phyloP scores from a whole-genome alignment of 2,329 filamentous ascomycete genomes.

The Gremmenia infestans region DNA sequence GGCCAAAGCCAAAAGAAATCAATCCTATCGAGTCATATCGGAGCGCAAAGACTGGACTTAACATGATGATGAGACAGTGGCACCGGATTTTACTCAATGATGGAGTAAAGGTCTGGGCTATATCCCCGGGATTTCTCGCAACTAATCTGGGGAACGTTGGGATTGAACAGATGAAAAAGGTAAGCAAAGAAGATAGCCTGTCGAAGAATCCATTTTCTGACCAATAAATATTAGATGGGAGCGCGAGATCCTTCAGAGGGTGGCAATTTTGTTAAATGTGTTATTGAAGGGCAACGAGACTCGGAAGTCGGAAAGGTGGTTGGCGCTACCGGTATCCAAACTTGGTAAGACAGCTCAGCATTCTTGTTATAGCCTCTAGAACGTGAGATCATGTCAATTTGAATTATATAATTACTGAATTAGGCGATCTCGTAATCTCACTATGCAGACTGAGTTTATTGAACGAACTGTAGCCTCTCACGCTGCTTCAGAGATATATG shows the following conservation, averaged over 20 bases:
- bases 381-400: constrained; percentile 8
- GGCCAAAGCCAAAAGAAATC: constrained; percentile 35
- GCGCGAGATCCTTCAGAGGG: constrained; percentile 34
- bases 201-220: constrained; percentile 9
- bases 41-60: constrained; percentile 40
- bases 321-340: constrained; percentile 8
- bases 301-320: constrained; percentile 37
- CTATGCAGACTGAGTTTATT: constrained; percentile 15
- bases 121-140: constrained; percentile 46
- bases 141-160: constrained; percentile 37
- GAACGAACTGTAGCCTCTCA: constrained; percentile 11
- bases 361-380: constrained; percentile 13
- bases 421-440: constrained; percentile 11
- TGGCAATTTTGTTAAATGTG: constrained; percentile 36
- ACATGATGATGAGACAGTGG: constrained; percentile 47
- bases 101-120: constrained; percentile 45
- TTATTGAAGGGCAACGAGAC: constrained; percentile 39
- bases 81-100: constrained; percentile 40
- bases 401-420: constrained; percentile 12
- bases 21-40: constrained; percentile 34
- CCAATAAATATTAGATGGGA: constrained; percentile 22
- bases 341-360: constrained; percentile 13
- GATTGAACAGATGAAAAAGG: constrained; percentile 17
- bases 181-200: constrained; percentile 15
- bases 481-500: constrained; percentile 12